Conservation (phyloP, 148 eudicot genomes). For the Camellia lanceoleosa region DNA sequence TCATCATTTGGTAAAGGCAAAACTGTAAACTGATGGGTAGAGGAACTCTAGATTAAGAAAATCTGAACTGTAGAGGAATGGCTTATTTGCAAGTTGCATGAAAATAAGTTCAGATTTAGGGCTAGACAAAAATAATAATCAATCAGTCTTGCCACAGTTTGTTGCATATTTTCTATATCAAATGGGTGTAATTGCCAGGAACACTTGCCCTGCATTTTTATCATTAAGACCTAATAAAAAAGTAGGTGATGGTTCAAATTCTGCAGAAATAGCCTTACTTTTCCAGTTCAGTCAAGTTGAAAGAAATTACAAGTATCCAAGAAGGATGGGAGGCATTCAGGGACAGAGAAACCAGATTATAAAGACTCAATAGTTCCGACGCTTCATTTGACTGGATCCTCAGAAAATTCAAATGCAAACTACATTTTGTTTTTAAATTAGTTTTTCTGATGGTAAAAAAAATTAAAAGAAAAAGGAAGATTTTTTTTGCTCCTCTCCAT, state of each 20-base stretch:
- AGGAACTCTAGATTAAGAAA: not conserved
- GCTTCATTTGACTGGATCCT: no score
- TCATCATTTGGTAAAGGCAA: not conserved
- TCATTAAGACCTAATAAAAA: not conserved
- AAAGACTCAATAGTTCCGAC: not conserved
- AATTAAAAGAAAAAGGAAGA: not conserved
- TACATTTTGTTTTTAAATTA: no score
- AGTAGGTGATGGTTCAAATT: not conserved
- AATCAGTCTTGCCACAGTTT: not conserved
- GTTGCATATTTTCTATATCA: not conserved
- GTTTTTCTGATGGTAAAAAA: not conserved
- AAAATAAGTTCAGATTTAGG: not conserved
- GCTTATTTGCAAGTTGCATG: not conserved
- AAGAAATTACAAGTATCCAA: not conserved
- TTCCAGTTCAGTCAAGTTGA: no score
- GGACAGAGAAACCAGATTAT: not conserved
- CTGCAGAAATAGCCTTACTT: no score
- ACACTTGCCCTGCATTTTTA: not conserved
- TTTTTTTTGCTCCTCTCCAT: not conserved
- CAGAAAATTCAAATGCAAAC: no score
- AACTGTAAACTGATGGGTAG: not conserved
- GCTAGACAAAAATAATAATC: not conserved
- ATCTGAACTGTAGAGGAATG: not conserved
- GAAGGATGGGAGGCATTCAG: not conserved
- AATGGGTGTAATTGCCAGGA: not conserved